phyloP scores from a whole-genome alignment of 441 rosid genomes.

The Jatropha podagrica region DNA sequence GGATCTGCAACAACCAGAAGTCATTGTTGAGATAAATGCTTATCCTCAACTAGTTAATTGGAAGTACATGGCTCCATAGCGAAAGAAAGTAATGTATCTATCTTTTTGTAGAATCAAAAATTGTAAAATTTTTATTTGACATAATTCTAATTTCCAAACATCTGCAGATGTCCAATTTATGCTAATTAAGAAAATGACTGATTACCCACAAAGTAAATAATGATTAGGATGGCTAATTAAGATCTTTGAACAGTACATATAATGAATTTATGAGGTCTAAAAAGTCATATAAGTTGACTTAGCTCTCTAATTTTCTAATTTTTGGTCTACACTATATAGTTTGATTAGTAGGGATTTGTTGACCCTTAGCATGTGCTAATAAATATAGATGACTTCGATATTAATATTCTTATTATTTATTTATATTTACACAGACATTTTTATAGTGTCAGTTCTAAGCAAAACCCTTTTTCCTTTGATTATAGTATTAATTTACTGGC shows the following conservation, averaged over 20 bases:
- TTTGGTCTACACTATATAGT: not conserved
- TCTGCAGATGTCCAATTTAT: not conserved
- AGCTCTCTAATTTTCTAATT: not conserved
- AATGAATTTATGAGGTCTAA: constrained; percentile 11
- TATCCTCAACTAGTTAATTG: not conserved
- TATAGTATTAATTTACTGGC: not conserved
- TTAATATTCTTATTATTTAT: not conserved
- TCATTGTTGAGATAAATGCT: not conserved
- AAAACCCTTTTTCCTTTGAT: not conserved
- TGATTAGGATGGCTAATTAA: not conserved
- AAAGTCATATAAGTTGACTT: constrained; percentile 17
- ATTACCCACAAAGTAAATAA: too few species aligned
- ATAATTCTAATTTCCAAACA: not conserved
- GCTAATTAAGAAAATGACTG: not conserved
- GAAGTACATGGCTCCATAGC: not conserved
- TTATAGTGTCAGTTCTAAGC: not conserved
- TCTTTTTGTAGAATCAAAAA: not conserved
- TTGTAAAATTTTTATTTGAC: too few species aligned
- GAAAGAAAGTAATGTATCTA: not conserved
- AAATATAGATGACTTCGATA: not conserved
- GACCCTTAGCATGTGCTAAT: not conserved
- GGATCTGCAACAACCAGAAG: constrained; percentile 7
- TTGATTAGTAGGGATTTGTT: constrained; percentile 6
- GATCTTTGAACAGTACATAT: not conserved
- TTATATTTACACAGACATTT: not conserved